phyloP scores from a whole-genome alignment of 78 protist genomes.

The Tieghemostelium lacteum region DNA sequence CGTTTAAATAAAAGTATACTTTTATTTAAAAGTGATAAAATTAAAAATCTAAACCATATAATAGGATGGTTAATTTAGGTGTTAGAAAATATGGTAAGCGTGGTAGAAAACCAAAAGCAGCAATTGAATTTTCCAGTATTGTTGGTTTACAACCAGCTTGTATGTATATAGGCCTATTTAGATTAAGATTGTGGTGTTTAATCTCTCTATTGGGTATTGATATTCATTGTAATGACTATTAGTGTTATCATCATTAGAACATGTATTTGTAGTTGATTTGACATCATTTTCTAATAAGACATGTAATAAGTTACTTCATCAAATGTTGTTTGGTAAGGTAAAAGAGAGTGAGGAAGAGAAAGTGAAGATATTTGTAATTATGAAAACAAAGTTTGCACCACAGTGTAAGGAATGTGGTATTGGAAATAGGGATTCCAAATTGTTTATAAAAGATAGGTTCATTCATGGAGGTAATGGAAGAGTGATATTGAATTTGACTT shows the following conservation, averaged over 20 bases:
- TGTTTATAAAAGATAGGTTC: slow-evolving; percentile 45
- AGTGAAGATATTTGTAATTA: neutral
- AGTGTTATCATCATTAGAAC: slow-evolving; percentile 27
- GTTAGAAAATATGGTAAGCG: too few species aligned
- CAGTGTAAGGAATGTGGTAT: slow-evolving; percentile 60
- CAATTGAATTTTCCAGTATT: neutral
- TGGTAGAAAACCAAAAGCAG: neutral
- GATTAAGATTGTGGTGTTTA: neutral
- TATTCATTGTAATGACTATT: too few species aligned
- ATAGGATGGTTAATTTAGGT: too few species aligned
- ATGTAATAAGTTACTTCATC: slow-evolving; percentile 58
- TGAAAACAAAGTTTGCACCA: slow-evolving; percentile 53
- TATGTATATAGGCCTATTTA: neutral
- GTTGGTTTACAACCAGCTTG: neutral
- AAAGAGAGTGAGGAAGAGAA: neutral
- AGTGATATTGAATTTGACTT: neutral
- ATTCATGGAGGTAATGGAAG: slow-evolving; percentile 24
- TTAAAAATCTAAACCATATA: too few species aligned
- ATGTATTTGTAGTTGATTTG: slow-evolving; percentile 55
- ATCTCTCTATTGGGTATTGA: neutral
- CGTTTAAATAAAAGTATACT: neutral
- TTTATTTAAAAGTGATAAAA: neutral
- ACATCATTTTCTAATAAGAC: slow-evolving; percentile 22
- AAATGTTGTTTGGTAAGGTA: slow-evolving; percentile 30
- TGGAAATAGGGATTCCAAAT: slow-evolving; percentile 11